phyloP scores from a whole-genome alignment of 2,329 filamentous ascomycete species.

The Xylaria sp. region DNA sequence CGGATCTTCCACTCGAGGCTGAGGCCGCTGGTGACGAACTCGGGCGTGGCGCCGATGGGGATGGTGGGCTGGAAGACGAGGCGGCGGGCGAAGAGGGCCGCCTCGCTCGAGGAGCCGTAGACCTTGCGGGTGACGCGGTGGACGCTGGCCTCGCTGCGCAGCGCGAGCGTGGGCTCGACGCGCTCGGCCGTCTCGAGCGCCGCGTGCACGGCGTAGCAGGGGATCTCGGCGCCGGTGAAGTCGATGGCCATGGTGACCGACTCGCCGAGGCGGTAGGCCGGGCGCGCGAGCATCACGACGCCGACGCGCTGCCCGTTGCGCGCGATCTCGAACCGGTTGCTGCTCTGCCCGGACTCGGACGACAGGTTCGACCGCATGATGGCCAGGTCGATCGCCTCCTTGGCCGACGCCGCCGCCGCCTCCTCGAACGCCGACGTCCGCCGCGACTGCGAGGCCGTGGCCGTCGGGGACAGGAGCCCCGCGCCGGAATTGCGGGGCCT shows the following conservation, averaged over 20 bases:
- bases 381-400: slow-evolving; percentile 87
- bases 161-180: slow-evolving; percentile 76
- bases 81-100: slow-evolving; percentile 77
- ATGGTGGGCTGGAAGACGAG: slow-evolving; percentile 83
- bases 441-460: slow-evolving; percentile 57
- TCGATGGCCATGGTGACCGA: slow-evolving; percentile 83
- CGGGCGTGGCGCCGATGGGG: slow-evolving; percentile 80
- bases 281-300: slow-evolving; percentile 84
- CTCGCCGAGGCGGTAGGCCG: slow-evolving; percentile 88
- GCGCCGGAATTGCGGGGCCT: slow-evolving; percentile 58
- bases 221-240: slow-evolving; percentile 74
- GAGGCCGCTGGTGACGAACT: slow-evolving; percentile 88
- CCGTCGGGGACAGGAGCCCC: slow-evolving; percentile 74
- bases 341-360: slow-evolving; percentile 70
- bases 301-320: slow-evolving; percentile 90
- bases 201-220: slow-evolving; percentile 83
- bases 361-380: slow-evolving; percentile 81
- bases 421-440: slow-evolving; percentile 60
- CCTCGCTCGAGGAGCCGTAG: slow-evolving; percentile 77
- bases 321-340: slow-evolving; percentile 95
- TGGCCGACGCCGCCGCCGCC: slow-evolving; percentile 61
- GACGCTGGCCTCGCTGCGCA: slow-evolving; percentile 84
- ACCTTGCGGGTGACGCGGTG: slow-evolving; percentile 83
- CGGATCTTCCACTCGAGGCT: slow-evolving; percentile 85
- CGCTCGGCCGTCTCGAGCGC: slow-evolving; percentile 86